A percentile compares a stretch with the other conserved stretches of the same genome.
These are phyloP conservation scores for Phytophthora palmivora DNA, from an alignment of 352 stramenopile species.

Conservation along the genomic window DNA sequence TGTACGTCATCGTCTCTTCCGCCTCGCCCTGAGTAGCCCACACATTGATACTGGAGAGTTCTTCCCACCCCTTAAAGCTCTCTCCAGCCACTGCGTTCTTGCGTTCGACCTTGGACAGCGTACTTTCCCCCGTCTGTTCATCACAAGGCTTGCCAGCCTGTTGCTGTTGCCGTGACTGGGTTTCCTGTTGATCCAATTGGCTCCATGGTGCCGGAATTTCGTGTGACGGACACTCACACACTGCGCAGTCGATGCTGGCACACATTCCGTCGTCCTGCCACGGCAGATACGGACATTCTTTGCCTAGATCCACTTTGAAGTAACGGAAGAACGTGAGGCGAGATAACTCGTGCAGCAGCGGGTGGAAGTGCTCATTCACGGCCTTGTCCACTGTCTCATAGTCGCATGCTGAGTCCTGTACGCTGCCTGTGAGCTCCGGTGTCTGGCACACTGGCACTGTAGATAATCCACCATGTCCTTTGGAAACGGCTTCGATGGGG, in stretches of 20 bases:
- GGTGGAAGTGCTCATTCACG: constrained; percentile 83
- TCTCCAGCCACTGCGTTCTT: constrained; percentile 73
- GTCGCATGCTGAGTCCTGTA: constrained; percentile 86
- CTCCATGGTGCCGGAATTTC: constrained; percentile 89
- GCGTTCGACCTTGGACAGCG: constrained; percentile 77
- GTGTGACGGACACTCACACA: constrained; percentile 89
- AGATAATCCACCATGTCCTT: constrained; percentile 81
- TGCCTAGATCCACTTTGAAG: constrained; percentile 93
- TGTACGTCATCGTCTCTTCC: constrained; percentile 87
- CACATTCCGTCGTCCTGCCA: constrained; percentile 94
- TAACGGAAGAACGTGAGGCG: constrained; percentile 93
- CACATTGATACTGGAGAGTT: constrained; percentile 62
- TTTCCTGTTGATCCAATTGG: constrained; percentile 59
- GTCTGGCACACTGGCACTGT: constrained; percentile 87
- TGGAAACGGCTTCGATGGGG: constrained; percentile 37
- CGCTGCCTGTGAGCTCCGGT: constrained; percentile 79
- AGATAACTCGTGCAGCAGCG: constrained; percentile 79
- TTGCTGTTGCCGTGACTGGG: constrained; percentile 16
- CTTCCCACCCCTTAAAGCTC: constrained; percentile 70
- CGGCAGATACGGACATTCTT: constrained; percentile 80
- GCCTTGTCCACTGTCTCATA: constrained; percentile 88
- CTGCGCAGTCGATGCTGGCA: constrained; percentile 87
- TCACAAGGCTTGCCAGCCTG: constrained; percentile 56
- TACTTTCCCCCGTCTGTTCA: constrained; percentile 75
- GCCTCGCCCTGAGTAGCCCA: constrained; percentile 62